Base-by-base conservation (phyloP, 2,329 filamentous ascomycete genomes). In the Capronia americana region DNA sequence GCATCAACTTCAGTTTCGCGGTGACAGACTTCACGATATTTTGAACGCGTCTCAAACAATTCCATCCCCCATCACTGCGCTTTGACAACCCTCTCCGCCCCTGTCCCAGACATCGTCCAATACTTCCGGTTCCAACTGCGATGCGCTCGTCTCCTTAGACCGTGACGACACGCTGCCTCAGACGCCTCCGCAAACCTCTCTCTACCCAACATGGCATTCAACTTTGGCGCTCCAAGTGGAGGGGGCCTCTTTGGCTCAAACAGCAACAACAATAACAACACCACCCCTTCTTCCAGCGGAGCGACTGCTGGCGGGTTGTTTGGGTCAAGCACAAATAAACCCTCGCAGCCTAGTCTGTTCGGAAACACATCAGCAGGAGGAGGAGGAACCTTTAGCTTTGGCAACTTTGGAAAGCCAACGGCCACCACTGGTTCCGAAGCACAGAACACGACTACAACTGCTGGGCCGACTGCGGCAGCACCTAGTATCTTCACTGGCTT, bases 31-130 rank as follows among this genome's bases (percentile, higher is more conserved):
- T 51, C 48, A 51, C 48, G 48, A 51, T 8, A 24, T 51, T 51
- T 51, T 23, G n/a, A 77, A 14, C 65, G 70, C 38, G 78, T 79
- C 65, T 68, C 76, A 51, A 55, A 75, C 55, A 69, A 74, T 48
- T 69, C 76, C 53, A 74, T 48, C 10, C 41, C 41, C 41, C 17
- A 32, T 46, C 34, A 53, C 62, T 23, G 38, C 55, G 46, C 41
- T 46, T 12, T 20, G 38, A 32, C 53, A 53, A 26, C 26, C 12
- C 11, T 41, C 20, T n/a, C 20, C 5, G 48, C n/a, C 51, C 23
- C 48, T 8, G 7, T 11, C 12, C 54, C 48, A 12, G 30, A 51
- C 53, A 14, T 30, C 44, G 14, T 10, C 14, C 28, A 44, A 44
- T 44, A n/a, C 14, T 41, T 44, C 17, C 38, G 3, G 10, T 8